Conservation (phyloP, 208 protist genomes). For the Crithidia fasciculata region DNA sequence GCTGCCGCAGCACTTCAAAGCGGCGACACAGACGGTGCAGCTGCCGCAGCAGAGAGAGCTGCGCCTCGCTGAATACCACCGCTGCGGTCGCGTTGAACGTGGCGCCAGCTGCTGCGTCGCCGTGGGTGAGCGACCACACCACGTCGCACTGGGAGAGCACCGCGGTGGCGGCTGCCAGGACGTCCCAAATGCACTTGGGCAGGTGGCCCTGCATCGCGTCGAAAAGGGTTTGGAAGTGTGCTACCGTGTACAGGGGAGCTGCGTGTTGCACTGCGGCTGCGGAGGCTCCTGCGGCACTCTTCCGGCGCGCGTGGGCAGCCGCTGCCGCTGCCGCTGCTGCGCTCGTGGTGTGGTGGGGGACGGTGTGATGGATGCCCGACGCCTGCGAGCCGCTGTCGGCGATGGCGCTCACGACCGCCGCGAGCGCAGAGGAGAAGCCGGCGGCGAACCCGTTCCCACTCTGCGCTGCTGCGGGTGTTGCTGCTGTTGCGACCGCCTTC, state of each 20-base stretch:
- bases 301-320: not conserved
- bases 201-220: slow-evolving; percentile 1
- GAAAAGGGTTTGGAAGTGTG: slow-evolving; percentile 28
- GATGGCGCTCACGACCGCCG: not conserved
- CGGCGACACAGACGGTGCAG: slow-evolving; percentile 28
- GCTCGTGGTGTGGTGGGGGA: not conserved
- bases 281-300: too few species aligned
- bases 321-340: too few species aligned
- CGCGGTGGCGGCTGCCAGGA: slow-evolving; percentile 14
- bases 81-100: slow-evolving; percentile 21
- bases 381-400: slow-evolving; percentile 2
- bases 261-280: not conserved
- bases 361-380: not conserved
- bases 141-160: slow-evolving; percentile 28
- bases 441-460: not conserved
- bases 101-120: not conserved
- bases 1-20: slow-evolving; percentile 25
- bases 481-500: not conserved
- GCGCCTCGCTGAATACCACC: slow-evolving; percentile 19
- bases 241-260: slow-evolving; percentile 26
- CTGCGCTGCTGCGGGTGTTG: not conserved
- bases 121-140: slow-evolving; percentile 27
- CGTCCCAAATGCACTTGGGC: slow-evolving; percentile 19
- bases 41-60: slow-evolving; percentile 25
- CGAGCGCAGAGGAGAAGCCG: not conserved